Conservation (phyloP, 306 rosid species). For the Alnus rubra region DNA sequence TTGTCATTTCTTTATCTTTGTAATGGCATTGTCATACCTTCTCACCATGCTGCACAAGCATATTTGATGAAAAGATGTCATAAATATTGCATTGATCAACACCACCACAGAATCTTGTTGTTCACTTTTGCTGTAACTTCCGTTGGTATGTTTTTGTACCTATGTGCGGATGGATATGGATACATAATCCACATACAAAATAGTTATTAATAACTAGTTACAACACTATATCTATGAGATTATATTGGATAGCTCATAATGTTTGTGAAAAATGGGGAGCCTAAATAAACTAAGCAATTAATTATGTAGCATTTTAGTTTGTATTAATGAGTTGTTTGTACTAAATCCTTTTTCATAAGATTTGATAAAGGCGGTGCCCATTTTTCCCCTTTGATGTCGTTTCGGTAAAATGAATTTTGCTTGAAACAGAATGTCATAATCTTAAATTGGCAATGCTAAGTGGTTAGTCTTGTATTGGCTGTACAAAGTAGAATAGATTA, state of each 20-base stretch:
- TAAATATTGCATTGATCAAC: neutral
- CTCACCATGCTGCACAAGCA: neutral
- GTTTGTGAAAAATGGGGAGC: too few relatives aligned
- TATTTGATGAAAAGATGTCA: neutral
- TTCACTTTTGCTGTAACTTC: neutral
- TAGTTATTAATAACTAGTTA: neutral
- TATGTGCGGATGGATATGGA: neutral
- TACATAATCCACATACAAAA: neutral
- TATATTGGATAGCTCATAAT: neutral
- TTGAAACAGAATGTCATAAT: neutral
- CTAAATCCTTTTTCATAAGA: neutral
- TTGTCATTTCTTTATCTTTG: neutral
- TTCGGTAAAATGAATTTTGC: neutral
- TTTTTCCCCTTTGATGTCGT: neutral
- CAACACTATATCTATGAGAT: neutral
- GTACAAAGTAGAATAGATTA: neutral
- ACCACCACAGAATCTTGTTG: neutral
- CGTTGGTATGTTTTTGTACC: neutral
- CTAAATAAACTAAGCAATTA: too few relatives aligned
- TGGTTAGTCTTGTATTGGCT: neutral
- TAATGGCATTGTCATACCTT: neutral
- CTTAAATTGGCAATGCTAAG: neutral
- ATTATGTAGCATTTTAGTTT: neutral
- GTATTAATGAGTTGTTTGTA: slow-evolving; percentile 3
- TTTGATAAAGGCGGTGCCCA: neutral